A percentile compares a stretch with the other conserved stretches of the same genome.
Evolutionary conservation across 75 land plant species (phyloP).

Genomic region (Gnetum montanum): DNA sequence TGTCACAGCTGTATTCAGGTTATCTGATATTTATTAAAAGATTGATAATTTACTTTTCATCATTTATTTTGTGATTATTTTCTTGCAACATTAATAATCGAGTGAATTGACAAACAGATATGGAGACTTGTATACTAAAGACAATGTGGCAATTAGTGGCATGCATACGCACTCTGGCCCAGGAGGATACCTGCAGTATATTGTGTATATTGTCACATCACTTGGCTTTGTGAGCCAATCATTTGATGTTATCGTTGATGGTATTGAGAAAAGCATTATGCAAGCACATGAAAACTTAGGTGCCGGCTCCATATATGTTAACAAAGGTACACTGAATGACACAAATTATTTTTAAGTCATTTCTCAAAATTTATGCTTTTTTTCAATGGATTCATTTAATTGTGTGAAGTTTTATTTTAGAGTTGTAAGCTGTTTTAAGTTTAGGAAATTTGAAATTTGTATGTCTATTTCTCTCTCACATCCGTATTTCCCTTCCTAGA

Average conservation of each 20-base stretch:
- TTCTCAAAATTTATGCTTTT: too few species aligned
- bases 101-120: conserved; percentile 42
- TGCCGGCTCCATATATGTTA: conserved; percentile 79
- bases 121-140: conserved; percentile 75
- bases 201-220: conserved; percentile 92
- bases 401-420: too few species aligned
- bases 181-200: conserved; percentile 94
- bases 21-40: too few species aligned
- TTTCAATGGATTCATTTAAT: too few species aligned
- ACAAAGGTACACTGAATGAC: conserved; percentile 48
- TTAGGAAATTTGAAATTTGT: too few species aligned
- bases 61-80: too few species aligned
- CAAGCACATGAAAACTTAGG: conserved; percentile 92
- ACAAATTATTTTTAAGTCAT: not conserved
- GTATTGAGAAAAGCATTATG: conserved; percentile 84
- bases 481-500: too few species aligned
- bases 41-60: too few species aligned
- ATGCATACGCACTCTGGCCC: conserved; percentile 98
- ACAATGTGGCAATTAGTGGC: conserved; percentile 97
- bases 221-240: conserved; percentile 96
- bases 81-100: too few species aligned
- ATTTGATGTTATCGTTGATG: conserved; percentile 92
- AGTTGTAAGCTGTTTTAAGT: too few species aligned
- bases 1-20: too few species aligned
- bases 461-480: too few species aligned